Conservation (phyloP, 2,329 filamentous ascomycete species). For the Davidsoniella virescens region DNA sequence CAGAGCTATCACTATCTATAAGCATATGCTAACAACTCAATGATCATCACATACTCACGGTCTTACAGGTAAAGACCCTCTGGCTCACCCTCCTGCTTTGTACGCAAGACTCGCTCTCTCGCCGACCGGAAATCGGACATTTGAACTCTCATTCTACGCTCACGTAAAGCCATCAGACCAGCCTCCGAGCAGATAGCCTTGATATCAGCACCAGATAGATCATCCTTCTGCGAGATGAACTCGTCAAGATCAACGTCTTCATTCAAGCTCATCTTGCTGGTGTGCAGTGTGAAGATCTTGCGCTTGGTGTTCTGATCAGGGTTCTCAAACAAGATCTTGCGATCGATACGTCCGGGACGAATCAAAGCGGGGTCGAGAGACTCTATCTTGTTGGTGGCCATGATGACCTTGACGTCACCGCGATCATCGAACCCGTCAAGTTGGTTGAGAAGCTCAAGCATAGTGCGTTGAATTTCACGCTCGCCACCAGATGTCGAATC, state of each 20-base stretch:
- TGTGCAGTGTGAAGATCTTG: constrained; percentile 98
- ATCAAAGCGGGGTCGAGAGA: constrained; percentile 92
- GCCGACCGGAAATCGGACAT: constrained; percentile 96
- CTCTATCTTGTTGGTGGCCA: constrained; percentile 99
- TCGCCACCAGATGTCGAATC: constrained; percentile 94
- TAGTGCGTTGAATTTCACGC: constrained; percentile 92
- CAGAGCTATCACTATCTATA: no score
- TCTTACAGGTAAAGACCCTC: constrained; percentile 93
- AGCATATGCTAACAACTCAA: not conserved
- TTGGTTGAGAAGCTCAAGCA: constrained; percentile 96
- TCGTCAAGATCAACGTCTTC: constrained; percentile 97
- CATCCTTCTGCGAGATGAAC: constrained; percentile 97
- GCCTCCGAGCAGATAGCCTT: constrained; percentile 98
- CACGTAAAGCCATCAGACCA: constrained; percentile 80
- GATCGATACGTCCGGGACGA: constrained; percentile 90
- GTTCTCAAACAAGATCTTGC: constrained; percentile 72
- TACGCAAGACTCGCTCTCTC: constrained; percentile 87
- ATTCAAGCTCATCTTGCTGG: constrained; percentile 93
- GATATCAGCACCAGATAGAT: constrained; percentile 92
- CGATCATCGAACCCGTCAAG: constrained; percentile 97
- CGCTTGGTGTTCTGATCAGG: constrained; percentile 71
- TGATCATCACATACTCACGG: no score
- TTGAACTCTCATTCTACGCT: constrained; percentile 93
- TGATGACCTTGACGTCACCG: constrained; percentile 97
- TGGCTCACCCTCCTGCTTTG: constrained; percentile 95